Conservation (phyloP, 164 flowering plant genomes). For the Paratinospora sagittata region DNA sequence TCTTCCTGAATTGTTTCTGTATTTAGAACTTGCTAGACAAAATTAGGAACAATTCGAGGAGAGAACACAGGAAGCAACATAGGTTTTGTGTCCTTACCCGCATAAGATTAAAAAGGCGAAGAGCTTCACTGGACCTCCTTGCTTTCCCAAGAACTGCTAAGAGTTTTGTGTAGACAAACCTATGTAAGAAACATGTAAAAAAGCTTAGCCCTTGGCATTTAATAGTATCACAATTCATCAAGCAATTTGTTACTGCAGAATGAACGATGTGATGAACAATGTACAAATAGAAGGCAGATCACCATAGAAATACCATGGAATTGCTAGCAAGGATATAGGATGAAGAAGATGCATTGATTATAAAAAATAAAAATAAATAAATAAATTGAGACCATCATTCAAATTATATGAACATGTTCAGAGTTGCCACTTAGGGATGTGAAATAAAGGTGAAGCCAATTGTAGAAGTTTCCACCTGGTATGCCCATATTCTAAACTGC, state of each 20-base stretch:
- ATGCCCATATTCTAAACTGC: too few species aligned
- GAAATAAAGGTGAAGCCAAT: too few species aligned
- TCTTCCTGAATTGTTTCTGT: slow-evolving; percentile 48
- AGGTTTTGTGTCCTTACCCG: slow-evolving; percentile 40
- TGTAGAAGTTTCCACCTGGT: too few species aligned
- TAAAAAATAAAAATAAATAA: too few species aligned
- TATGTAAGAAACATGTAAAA: slow-evolving; percentile 24
- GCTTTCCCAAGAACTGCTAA: slow-evolving; percentile 86
- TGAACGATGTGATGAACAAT: not conserved
- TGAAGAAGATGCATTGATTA: too few species aligned
- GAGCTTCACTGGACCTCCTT: slow-evolving; percentile 80
- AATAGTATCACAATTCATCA: not conserved
- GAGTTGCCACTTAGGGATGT: too few species aligned
- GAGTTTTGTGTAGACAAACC: slow-evolving; percentile 94
- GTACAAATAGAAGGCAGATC: not conserved
- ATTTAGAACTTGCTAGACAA: slow-evolving; percentile 8
- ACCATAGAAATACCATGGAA: not conserved
- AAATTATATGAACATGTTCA: too few species aligned
- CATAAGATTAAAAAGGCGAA: slow-evolving; percentile 66
- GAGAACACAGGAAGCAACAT: slow-evolving; percentile 6
- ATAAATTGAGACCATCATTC: too few species aligned
- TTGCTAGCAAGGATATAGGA: not conserved
- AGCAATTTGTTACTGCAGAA: not conserved
- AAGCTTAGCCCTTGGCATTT: not conserved
- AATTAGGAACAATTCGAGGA: slow-evolving; percentile 1